Evolutionary conservation across 1,139 yeast genomes (phyloP).

Genomic region (Scheffersomyces insectosa): DNA sequence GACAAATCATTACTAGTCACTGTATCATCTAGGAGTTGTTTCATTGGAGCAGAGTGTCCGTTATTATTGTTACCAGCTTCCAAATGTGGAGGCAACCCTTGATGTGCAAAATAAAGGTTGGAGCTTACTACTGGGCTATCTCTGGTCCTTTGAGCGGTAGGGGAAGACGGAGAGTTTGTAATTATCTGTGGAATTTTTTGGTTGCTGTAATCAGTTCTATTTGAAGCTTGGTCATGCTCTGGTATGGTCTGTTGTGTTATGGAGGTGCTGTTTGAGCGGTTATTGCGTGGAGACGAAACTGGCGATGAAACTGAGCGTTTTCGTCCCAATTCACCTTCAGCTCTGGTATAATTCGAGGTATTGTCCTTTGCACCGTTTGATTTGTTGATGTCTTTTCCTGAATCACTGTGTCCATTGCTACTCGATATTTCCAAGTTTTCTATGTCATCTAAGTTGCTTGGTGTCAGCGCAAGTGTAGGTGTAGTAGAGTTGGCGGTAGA

Average conservation of each 20-base stretch:
- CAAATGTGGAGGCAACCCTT: conserved; percentile 56
- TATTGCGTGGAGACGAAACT: conserved; percentile 10
- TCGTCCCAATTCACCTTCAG: conserved; percentile 18
- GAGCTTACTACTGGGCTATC: conserved; percentile 37
- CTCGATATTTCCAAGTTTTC: not conserved
- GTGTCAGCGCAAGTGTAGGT: not conserved
- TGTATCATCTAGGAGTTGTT: conserved; percentile 5
- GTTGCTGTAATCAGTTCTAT: conserved; percentile 9
- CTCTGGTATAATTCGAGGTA: not conserved
- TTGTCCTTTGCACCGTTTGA: not conserved
- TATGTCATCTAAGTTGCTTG: not conserved
- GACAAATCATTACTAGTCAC: conserved; percentile 24
- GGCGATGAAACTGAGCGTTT: conserved; percentile 28
- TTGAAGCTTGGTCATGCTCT: conserved; percentile 9
- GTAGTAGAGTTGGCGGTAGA: not conserved
- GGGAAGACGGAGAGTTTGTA: conserved; percentile 6
- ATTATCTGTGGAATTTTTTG: conserved; percentile 9
- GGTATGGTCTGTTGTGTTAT: not conserved
- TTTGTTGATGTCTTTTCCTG: not conserved
- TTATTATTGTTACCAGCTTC: conserved; percentile 7
- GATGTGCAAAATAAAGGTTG: conserved; percentile 54
- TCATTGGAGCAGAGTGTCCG: conserved; percentile 2
- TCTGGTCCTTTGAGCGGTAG: not conserved
- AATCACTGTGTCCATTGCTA: not conserved
- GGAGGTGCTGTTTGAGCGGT: conserved; percentile 4